A percentile compares a stretch with the other conserved stretches of the same genome.
phyloP scores from a whole-genome alignment of 2,329 filamentous ascomycete genomes.

The Calonectria ilicicola region DNA sequence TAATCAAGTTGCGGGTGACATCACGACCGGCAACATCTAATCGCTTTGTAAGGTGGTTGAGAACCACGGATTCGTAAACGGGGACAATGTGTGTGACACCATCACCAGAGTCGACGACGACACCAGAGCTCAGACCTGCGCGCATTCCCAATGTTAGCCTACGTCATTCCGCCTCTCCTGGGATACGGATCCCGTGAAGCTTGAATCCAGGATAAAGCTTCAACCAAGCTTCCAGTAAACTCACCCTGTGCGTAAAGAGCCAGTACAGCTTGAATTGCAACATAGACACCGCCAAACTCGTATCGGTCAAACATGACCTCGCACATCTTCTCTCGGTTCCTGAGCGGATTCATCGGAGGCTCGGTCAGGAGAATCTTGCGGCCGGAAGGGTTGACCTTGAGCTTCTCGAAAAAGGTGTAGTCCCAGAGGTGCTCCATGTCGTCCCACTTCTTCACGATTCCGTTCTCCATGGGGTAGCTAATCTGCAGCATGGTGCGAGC shows the following conservation, averaged over 20 bases:
- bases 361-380: constrained; percentile 98
- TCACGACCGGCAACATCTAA: constrained; percentile 96
- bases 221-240: constrained; percentile 26
- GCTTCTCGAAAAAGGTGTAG: constrained; percentile 98
- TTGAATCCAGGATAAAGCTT: background rate
- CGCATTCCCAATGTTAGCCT: constrained; percentile 20
- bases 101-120: constrained; percentile 98
- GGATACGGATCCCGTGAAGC: background rate
- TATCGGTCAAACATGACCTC: constrained; percentile 99
- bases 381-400: constrained; percentile 89
- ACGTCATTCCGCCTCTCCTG: constrained; percentile 10
- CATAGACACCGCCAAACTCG: constrained; percentile 95
- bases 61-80: constrained; percentile 96
- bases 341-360: constrained; percentile 96
- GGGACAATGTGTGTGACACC: constrained; percentile 99
- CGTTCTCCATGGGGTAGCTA: constrained; percentile 99
- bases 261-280: constrained; percentile 96
- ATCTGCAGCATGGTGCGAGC: constrained; percentile 98
- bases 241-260: constrained; percentile 95
- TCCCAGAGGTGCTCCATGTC: constrained; percentile 99
- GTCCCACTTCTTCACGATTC: constrained; percentile 99
- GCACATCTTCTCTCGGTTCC: constrained; percentile 97
- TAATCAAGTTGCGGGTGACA: constrained; percentile 98
- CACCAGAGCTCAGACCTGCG: constrained; percentile 85
- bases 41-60: constrained; percentile 94